Evolutionary conservation across 108 stramenopile genomes (phyloP), one percentile per base, ranked within the genome.

Genomic region (Bacterosira constricta): DNA sequence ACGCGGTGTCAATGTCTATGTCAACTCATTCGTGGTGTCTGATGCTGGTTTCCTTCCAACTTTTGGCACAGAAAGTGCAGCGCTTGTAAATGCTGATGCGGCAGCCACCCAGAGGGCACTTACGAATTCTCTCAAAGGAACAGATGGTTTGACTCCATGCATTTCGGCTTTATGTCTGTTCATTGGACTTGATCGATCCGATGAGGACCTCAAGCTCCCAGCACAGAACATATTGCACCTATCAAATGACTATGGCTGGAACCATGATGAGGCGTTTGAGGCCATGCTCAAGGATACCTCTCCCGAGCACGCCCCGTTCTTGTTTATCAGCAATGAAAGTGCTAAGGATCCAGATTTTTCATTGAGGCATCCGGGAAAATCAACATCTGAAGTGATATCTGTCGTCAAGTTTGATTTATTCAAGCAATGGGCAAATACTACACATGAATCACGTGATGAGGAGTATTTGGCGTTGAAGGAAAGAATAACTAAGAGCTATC

Each of bases 271-370:
- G 20, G 71, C 57, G 13, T 84, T 65, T 18, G 29, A 77, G 23
- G 23, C 58, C 30, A 35, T 58, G 3, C 42, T 46, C 32, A 20
- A 23, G 20, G 51, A 47, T 15, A 60, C 46, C 25, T 68, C 63
- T 30, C 76, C 83, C 15, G 70, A 62, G 29, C 35, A 77, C 53
- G 69, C 81, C 5, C 80, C 84, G 20, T 82, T 85, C 50, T 56
- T 81, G 1, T 85, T 81, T 49, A 62, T 85, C 45, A 81, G 67
- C 31, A 82, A 79, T 35, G 81, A 81, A 23, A 66, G 73, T 53
- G 79, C 73, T n/a, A 85, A 82, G 61, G 69, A 81, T 23, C 75
- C 74, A 0, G 74, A 75, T 30, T 75, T 58, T 44, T 17, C 66
- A 13, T 17, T 61, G 8, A 37, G 31, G 3, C 74, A 75, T 58